Base-by-base conservation (phyloP, 371 early-diverging fungal species). In the Syncephalastrum racemosum region DNA sequence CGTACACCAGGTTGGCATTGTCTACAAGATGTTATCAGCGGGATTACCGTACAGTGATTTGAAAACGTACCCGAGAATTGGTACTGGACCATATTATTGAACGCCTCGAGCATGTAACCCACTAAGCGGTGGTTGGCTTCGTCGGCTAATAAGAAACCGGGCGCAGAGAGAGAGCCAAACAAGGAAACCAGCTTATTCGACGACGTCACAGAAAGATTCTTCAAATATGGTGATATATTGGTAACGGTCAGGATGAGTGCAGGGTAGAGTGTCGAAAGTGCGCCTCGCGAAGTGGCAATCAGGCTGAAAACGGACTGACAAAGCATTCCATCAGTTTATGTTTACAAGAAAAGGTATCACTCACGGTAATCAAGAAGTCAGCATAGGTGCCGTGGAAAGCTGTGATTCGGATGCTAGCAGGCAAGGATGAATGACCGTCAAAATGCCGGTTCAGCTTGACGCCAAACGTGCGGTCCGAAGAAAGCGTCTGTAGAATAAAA, bases 41-140 rank as follows among this genome's bases (percentile, higher is more conserved):
- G 6, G 10, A 10, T 31, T 8, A n/a, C 27, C 15, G n/a, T 23
- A 2, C 3, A 36, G 0, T 36, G 19, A 60, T 22, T 18, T n/a
- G 7, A 13, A 18, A n/a, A 54, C 73, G 60, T 69, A 81, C 86
- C 73, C 8, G 78, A 61, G 46, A 78, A 84, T 41, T 92, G 94
- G 62, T 91, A 91, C 63, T 92, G 91, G 19, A 93, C 77, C 18
- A 93, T 80, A 47, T 86, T 89, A 66, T 91, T 88, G 54, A 93
- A 83, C 12, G 84, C 75, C 56, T 93, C 93, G 13, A 93, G 60
- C 39, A 93, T 57, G 57, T 88, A 89, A 0, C 81, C 84, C 13
- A 89, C 77, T 23, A 87, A 71, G 20, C 82, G 82, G 59, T 91
- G 87, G 56, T 94, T 89, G 51, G 73, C 57, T 56, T 91, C 90